Evolutionary conservation across 202 grass and related monocot species (phyloP).

Genomic region (Eragrostis tef): DNA sequence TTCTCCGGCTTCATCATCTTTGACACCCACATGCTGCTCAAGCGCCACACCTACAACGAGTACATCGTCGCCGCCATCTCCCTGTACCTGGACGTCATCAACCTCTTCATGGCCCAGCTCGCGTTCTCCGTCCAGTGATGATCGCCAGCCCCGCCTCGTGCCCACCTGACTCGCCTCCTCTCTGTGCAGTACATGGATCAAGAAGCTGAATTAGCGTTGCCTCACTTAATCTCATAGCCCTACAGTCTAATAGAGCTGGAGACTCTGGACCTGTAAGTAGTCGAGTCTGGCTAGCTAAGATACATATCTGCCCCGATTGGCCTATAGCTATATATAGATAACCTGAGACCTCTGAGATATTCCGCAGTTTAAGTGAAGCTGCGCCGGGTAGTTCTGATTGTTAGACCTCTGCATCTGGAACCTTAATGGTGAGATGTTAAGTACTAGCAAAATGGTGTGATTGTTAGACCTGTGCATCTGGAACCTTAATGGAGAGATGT

Average conservation of each 20-base stretch:
- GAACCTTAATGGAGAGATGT: no score
- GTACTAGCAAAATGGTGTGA: background rate
- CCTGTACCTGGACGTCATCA: conserved; percentile 73
- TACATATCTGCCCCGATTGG: background rate
- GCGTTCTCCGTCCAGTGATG: conserved; percentile 30
- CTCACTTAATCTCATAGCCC: background rate
- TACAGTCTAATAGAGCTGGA: conserved; percentile 30
- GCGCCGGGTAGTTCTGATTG: background rate
- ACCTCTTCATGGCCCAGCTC: conserved; percentile 67
- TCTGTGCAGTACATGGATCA: background rate
- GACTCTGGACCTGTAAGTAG: conserved; percentile 32
- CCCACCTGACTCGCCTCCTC: background rate
- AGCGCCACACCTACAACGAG: conserved; percentile 57
- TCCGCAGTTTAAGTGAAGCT: background rate
- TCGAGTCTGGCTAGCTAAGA: conserved; percentile 19
- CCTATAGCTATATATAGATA: background rate
- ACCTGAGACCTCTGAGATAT: background rate
- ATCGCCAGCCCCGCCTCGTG: background rate
- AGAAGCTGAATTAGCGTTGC: conserved; percentile 15
- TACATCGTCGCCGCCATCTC: conserved; percentile 60
- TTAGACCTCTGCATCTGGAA: background rate
- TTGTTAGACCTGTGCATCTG: no score
- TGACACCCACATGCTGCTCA: conserved; percentile 62
- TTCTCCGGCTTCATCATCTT: conserved; percentile 65
- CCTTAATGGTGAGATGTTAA: conserved; percentile 4